Conservation (phyloP, 176 grass and related monocot genomes). For the Tillandsia fasciculata region DNA sequence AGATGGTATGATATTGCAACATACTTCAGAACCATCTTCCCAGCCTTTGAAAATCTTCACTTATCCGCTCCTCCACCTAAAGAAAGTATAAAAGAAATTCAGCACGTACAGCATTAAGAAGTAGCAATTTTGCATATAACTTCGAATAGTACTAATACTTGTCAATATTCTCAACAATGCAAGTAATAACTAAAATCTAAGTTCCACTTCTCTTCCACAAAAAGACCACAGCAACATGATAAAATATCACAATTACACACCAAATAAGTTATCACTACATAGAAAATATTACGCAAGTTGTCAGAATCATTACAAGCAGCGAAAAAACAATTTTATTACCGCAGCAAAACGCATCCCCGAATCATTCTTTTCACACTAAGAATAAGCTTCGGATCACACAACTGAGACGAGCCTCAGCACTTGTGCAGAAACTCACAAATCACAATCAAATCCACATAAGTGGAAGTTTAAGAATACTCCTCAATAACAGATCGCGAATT, state of each 20-base stretch:
- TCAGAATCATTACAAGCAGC: slow-evolving; percentile 32
- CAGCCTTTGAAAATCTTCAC: slow-evolving; percentile 28
- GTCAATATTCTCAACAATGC: neutral
- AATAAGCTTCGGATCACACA: slow-evolving; percentile 3
- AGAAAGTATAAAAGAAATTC: neutral
- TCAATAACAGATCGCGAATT: neutral
- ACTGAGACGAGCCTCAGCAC: neutral
- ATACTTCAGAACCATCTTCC: slow-evolving; percentile 89
- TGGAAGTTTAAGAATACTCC: neutral
- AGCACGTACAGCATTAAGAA: neutral
- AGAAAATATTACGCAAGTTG: neutral
- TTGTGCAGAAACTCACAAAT: neutral
- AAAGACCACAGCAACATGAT: too few species aligned
- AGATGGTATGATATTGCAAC: slow-evolving; percentile 1
- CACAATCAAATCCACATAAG: neutral
- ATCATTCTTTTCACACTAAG: slow-evolving; percentile 17
- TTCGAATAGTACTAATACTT: neutral
- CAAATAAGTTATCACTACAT: neutral
- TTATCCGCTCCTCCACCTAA: neutral
- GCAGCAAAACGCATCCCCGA: slow-evolving; percentile 29
- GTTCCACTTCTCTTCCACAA: too few species aligned
- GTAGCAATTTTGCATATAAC: neutral
- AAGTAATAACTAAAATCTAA: too few species aligned
- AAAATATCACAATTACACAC: neutral
- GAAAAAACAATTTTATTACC: slow-evolving; percentile 11